Base-by-base conservation (phyloP, 208 protist species). In the Wallacemonas sp. region DNA sequence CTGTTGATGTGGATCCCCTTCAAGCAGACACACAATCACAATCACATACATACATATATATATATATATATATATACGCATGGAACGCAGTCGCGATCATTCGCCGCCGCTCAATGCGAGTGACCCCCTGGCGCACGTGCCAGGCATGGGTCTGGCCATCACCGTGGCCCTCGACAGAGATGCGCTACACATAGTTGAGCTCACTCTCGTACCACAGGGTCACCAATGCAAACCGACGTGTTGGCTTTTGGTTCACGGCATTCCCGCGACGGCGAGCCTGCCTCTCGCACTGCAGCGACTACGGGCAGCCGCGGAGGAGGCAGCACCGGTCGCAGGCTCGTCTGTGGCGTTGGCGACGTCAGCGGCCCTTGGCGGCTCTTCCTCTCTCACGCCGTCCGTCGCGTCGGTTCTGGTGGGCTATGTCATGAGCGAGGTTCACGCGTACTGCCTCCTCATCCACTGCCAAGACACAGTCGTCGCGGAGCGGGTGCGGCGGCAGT, bases 361-460 rank as follows among this genome's bases (percentile, higher is more conserved):
- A n/a, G n/a, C n/a, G n/a, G n/a, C n/a, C n/a, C n/a, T n/a, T n/a
- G n/a, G n/a, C n/a, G n/a, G n/a, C n/a, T n/a, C n/a, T n/a, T n/a
- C n/a, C n/a, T n/a, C n/a, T n/a, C n/a, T n/a, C n/a, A n/a, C 15
- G 2, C 30, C 49, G 8, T 70, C 61, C 19, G 56, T 93, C 27
- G 41, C 65, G 21, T 44, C 77, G 15, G 79, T 77, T 36, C 80
- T 82, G 12, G 82, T 90, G 6, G 83, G 82, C 17, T 88, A 89
- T 63, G 68, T 90, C 3, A 55, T 82, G 4, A 77, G 79, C 31
- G 80, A 90, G 68, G 79, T 83, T 2, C 75, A 84, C 59, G 59
- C 73, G 24, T 94, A 89, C 67, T 90, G 84, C 41, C 30, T 94
- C 1, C 70, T 94, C 9, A n/a, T 90, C 6, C 51, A 79, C 54